These are phyloP conservation scores for Tylopilus sp. DNA, from an alignment of 768 basidiomycete genomes.

Conservation along the genomic window DNA sequence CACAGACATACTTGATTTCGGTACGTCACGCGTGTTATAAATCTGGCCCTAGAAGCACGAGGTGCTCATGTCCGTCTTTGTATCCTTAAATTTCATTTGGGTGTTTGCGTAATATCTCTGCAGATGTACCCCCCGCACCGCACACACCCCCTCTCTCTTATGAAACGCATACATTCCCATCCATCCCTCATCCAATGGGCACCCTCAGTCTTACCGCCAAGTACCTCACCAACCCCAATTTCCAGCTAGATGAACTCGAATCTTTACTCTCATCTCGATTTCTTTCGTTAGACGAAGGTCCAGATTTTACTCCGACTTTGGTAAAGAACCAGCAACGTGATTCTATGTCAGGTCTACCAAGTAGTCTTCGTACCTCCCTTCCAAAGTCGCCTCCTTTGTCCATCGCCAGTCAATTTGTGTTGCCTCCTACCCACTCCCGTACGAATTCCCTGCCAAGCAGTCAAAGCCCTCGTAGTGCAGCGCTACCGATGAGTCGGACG, in stretches of 20 bases:
- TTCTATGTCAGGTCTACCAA: conserved; percentile 43
- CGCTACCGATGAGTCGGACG: conserved; percentile 35
- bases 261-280: conserved; percentile 72
- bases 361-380: conserved; percentile 42
- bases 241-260: conserved; percentile 75
- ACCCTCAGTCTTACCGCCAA: conserved; percentile 57
- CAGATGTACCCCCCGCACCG: conserved; percentile 41
- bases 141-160: conserved; percentile 43
- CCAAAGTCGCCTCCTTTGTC: conserved; percentile 45
- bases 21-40: conserved; percentile 31
- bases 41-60: conserved; percentile 27
- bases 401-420: conserved; percentile 44
- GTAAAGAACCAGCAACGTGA: conserved; percentile 61
- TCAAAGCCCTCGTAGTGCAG: conserved; percentile 35
- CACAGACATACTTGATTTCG: conserved; percentile 34
- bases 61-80: conserved; percentile 31
- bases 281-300: conserved; percentile 62
- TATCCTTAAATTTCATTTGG: conserved; percentile 7
- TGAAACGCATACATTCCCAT: conserved; percentile 56
- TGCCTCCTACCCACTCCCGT: conserved; percentile 35
- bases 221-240: conserved; percentile 65
- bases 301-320: conserved; percentile 70
- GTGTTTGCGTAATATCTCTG: conserved; percentile 9
- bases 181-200: conserved; percentile 68
- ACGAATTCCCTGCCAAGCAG: conserved; percentile 37